Evolutionary conservation across 1,284 basidiomycete species (phyloP), one percentile per base, ranked within the genome.

Genomic region (Ceratobasidium sp.): DNA sequence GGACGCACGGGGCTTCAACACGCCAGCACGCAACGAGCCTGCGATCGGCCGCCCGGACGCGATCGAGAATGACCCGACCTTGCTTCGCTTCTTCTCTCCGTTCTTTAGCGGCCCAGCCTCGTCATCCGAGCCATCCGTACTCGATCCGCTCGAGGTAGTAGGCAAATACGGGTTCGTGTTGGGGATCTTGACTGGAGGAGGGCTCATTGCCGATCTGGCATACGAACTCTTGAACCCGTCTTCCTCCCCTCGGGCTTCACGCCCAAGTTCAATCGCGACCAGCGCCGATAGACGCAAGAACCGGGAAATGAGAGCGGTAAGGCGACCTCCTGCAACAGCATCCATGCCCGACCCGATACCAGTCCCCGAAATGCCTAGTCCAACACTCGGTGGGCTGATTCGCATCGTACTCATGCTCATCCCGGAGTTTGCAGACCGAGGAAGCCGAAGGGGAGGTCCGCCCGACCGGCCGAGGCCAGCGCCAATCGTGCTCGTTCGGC

Each of bases 201-300:
- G 64, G 45, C 43, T 36, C 36, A 45, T 36, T 43, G 23, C 61
- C 55, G 21, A n/a, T 48, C 41, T 86, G 83, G 72, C 81, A n/a
- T n/a, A n/a, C n/a, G n/a, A n/a, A 75, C 71, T 79, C 74, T 21
- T 43, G 23, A 34, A 41, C 26, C 76, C 73, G 36, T 76, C 75
- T 28, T 77, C 77, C 50, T 75, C 74, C 18, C 81, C 80, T 36
- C 80, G 79, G 16, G 79, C 79, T 77, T 92, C 90, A 36, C 87
- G 83, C 16, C 89, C 90, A 30, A 92, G 83, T 78, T 92, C 90
- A 73, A 86, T 87, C 23, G 89, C 88, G 2, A 92, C 88, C 58
- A 93, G 81, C 41, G 92, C 92, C 28, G 89, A 90, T 46, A 93
- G 82, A 65, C 88, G 83, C 73, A 94, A 80, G 77, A 93, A 94